Conservation (phyloP, 2,329 filamentous ascomycete genomes). For the Cercospora sesami region DNA sequence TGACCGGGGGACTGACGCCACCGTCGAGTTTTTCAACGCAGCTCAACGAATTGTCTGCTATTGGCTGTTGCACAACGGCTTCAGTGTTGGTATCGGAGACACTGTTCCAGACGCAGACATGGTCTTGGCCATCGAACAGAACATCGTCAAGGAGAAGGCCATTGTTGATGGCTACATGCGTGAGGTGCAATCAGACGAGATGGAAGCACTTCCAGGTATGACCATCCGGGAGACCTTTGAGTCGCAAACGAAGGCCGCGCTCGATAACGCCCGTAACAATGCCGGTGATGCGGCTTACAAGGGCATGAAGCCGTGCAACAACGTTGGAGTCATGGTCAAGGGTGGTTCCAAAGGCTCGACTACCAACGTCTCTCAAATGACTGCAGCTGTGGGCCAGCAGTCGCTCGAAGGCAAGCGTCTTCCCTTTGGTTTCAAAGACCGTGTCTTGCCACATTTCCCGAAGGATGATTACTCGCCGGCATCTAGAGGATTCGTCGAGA, state of each 20-base stretch:
- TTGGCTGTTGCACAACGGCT: slow-evolving; percentile 93
- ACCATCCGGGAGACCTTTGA: slow-evolving; percentile 98
- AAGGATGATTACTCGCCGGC: slow-evolving; percentile 99
- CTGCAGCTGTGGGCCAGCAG: slow-evolving; percentile 94
- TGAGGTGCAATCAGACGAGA: slow-evolving; percentile 77
- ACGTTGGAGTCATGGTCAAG: slow-evolving; percentile 91
- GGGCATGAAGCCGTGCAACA: slow-evolving; percentile 93
- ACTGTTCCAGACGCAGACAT: slow-evolving; percentile 88
- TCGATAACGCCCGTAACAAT: slow-evolving; percentile 94
- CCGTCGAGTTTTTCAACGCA: slow-evolving; percentile 94
- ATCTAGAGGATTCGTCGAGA: slow-evolving; percentile 96
- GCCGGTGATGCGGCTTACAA: slow-evolving; percentile 90
- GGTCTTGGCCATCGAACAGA: slow-evolving; percentile 78
- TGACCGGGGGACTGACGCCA: slow-evolving; percentile 79
- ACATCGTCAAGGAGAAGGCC: slow-evolving; percentile 77
- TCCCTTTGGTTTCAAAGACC: slow-evolving; percentile 98
- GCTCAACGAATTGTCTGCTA: slow-evolving; percentile 94
- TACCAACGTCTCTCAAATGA: slow-evolving; percentile 99
- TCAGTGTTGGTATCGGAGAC: slow-evolving; percentile 97
- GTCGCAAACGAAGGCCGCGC: slow-evolving; percentile 88
- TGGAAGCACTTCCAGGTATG: slow-evolving; percentile 96
- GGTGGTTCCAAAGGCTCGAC: slow-evolving; percentile 98
- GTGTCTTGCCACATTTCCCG: slow-evolving; percentile 94
- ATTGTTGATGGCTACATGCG: slow-evolving; percentile 75
- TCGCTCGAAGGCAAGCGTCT: slow-evolving; percentile 98